Evolutionary conservation across 495 filamentous ascomycete species (phyloP), one percentile per base, ranked within the genome.

Genomic region (Neurospora tetraspora): DNA sequence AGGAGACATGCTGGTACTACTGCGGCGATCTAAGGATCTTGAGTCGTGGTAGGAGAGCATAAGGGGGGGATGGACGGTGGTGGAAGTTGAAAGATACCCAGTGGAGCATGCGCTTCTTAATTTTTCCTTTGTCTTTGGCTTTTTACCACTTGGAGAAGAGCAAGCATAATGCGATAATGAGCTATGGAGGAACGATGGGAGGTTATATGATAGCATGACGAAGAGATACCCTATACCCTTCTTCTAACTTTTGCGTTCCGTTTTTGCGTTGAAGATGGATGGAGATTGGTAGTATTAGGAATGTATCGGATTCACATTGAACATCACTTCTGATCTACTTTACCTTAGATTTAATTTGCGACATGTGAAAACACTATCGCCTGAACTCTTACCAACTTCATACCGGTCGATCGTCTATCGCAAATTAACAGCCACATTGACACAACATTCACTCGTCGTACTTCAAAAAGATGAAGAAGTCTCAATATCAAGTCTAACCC

Each of bases 1-100:
- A 68, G 80, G 8, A 73, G 78, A 12, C 80, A 81, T 27, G 74
- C 53, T 27, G 70, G 61, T 70, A 75, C 45, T 1, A 78, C 69
- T 61, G 76, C 74, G 59, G 71, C 73, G 12, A 74, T 80, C 65
- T 78, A 36, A 36, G 34, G 34, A 36, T 36, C 4, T 18, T 8
- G 40, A 18, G 40, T 43, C 16, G 40, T 18, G 7, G 40, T 18
- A 18, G 40, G 16, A 1, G 12, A 16, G 14, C 12, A 6, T 2
- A 16, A n/a, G 2, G 9, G n/a, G 42, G 43, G 8, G 43, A 23
- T 11, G n/a, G 11, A 39, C 38, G 10, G 38, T 39, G 38, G 38
- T 39, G n/a, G 43, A 20, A 10, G 45, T 39, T 39, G 38, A 39
- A 27, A 14, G 45, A 45, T 43, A 43, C 42, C 42, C 42, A 45